These are phyloP conservation scores for Fusarium transvaalense DNA, from an alignment of 2,329 filamentous ascomycete species.

Conservation along the genomic window DNA sequence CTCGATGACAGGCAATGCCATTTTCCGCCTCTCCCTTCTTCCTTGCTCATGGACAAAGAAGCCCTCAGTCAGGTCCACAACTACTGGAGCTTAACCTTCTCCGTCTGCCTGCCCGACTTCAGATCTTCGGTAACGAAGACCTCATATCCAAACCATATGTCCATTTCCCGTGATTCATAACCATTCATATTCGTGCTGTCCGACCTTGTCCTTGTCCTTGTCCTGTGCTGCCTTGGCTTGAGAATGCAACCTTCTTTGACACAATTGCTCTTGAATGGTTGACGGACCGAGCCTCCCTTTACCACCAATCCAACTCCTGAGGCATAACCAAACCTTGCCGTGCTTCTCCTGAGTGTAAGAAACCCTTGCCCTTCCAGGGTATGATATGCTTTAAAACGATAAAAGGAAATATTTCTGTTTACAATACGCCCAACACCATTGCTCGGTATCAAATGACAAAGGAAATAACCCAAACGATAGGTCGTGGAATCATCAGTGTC, in stretches of 20 bases:
- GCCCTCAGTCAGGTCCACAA: not conserved
- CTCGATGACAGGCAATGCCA: conserved; percentile 18
- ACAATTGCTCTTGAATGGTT: conserved; percentile 9
- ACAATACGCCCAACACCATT: conserved; percentile 53
- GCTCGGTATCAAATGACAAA: conserved; percentile 50
- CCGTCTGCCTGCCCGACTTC: not conserved
- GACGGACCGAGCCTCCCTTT: conserved; percentile 33
- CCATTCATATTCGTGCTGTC: conserved; percentile 27
- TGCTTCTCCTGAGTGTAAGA: conserved; percentile 20
- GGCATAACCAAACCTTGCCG: conserved; percentile 26
- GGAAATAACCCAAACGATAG: conserved; percentile 42
- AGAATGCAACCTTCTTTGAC: conserved; percentile 37
- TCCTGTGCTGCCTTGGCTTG: conserved; percentile 19
- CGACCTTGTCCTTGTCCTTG: conserved; percentile 7
- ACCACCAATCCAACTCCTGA: conserved; percentile 19
- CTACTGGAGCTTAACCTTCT: not conserved
- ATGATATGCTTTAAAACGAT: conserved; percentile 34
- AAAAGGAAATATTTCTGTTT: conserved; percentile 39
- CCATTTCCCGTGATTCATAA: conserved; percentile 30
- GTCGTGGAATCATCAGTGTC: conserved; percentile 46
- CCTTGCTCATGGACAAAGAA: not conserved
- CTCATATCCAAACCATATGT: conserved; percentile 21
- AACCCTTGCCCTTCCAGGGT: conserved; percentile 19
- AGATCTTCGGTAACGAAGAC: not conserved
- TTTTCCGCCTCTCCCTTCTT: not conserved